These are phyloP conservation scores for Colletotrichum sp. DNA, from an alignment of 2,329 filamentous ascomycete genomes.

Conservation along the genomic window DNA sequence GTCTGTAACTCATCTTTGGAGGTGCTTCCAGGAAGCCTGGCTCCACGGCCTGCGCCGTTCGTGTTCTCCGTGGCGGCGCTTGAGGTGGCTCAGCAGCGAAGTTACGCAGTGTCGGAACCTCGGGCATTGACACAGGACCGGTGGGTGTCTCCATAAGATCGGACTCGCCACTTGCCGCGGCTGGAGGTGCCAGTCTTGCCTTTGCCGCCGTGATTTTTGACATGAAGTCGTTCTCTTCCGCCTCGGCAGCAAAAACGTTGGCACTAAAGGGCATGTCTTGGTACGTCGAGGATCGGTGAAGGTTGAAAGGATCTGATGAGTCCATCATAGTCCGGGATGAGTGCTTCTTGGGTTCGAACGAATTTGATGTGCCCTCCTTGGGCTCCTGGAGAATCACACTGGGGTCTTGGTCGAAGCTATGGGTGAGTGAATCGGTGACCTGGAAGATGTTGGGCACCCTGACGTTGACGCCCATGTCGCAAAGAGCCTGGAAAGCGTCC, in stretches of 20 bases:
- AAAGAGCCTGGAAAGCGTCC: slow-evolving; percentile 92
- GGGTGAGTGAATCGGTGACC: slow-evolving; percentile 61
- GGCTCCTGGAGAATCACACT: slow-evolving; percentile 37
- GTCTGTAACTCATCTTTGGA: slow-evolving; percentile 67
- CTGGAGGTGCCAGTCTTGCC: slow-evolving; percentile 46
- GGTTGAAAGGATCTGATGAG: slow-evolving; percentile 57
- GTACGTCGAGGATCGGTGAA: slow-evolving; percentile 43
- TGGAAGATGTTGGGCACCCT: slow-evolving; percentile 88
- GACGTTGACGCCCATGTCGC: slow-evolving; percentile 84
- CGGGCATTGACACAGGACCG: slow-evolving; percentile 46
- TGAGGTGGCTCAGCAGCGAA: slow-evolving; percentile 51
- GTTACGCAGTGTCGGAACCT: slow-evolving; percentile 37
- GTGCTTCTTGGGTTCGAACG: slow-evolving; percentile 49
- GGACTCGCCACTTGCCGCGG: slow-evolving; percentile 41
- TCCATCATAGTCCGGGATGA: slow-evolving; percentile 41
- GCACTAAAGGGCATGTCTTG: slow-evolving; percentile 44
- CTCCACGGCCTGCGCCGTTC: slow-evolving; percentile 58
- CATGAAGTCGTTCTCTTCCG: slow-evolving; percentile 60
- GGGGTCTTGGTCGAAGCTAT: slow-evolving; percentile 48
- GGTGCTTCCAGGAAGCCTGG: slow-evolving; percentile 60
- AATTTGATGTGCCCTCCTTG: slow-evolving; percentile 39
- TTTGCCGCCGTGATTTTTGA: slow-evolving; percentile 59
- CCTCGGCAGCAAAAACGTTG: slow-evolving; percentile 45
- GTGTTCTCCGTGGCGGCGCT: slow-evolving; percentile 57
- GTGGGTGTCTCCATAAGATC: slow-evolving; percentile 71